Base-by-base conservation (phyloP, 2,329 filamentous ascomycete genomes). In the Colletotrichum endophyticum region DNA sequence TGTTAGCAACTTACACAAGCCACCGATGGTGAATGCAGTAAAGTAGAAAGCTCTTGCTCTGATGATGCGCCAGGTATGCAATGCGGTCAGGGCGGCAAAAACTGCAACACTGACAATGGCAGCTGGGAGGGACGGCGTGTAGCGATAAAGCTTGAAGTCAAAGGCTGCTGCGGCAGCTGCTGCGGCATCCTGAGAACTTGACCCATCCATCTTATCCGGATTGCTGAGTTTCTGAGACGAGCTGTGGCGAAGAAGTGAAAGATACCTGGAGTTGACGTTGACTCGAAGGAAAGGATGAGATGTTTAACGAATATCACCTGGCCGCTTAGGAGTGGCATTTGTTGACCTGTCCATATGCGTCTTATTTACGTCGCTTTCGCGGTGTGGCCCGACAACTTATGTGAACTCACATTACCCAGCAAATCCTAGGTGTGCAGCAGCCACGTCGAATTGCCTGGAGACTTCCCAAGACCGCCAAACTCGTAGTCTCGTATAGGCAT, bases 121-220 rank as follows among this genome's bases (percentile, higher is more conserved):
- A 4, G 73, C 78, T 3, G 66, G 15, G 2, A 79, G 63, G 8
- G 78, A 79, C 3, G 77, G 77, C 11, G 36, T 77, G 44, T 79
- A 79, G 19, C 74, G 76, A 32, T 79, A 79, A 3, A 78, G 73
- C 32, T 75, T 27, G 63, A 79, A 79, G 34, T 77, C 74, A 36
- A 78, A 78, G 4, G 15, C 59, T 1, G 13, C 70, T 4, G 28
- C 64, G 9, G 56, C n/a, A 15, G 8, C 27, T n/a, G 27, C 28
- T 5, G 19, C 19, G 28, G 16, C 0, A 13, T n/a, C 28, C 3
- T 11, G 16, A 61, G 11, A 19, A 27, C 25, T 30, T 27, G 32
- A n/a, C 32, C 3, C 62, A 2, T 30, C 62, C 30, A 64, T 28
- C 28, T n/a, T 3, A 53, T 53, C 3, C 39, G n/a, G 0, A 5